phyloP scores from a whole-genome alignment of 2,329 filamentous ascomycete genomes.

The Nigrospora sphaerica region DNA sequence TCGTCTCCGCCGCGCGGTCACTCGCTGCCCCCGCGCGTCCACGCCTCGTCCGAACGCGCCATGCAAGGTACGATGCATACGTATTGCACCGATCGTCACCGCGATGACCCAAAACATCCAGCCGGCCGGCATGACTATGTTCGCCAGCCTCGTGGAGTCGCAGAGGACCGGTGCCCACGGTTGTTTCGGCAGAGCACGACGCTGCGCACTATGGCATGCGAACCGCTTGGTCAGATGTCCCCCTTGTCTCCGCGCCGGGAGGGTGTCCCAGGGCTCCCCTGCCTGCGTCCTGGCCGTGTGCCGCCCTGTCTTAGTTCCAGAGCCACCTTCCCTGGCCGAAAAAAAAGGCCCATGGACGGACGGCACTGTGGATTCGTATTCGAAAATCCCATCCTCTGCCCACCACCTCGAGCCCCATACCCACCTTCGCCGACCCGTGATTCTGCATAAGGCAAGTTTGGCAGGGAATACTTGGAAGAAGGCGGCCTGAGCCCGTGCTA shows the following conservation, averaged over 20 bases:
- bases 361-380: constrained; percentile 1
- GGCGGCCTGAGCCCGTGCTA: neutral
- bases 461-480: neutral
- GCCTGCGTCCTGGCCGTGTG: neutral
- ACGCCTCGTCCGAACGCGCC: neutral
- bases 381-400: neutral
- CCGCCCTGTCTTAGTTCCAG: neutral
- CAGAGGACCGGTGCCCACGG: neutral
- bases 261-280: neutral
- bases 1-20: neutral
- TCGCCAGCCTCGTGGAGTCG: constrained; percentile 2
- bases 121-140: neutral
- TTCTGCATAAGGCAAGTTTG: neutral
- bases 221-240: neutral
- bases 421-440: constrained; percentile 1
- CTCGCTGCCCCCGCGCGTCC: neutral
- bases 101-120: neutral
- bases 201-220: too few relatives aligned
- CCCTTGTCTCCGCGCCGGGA: neutral
- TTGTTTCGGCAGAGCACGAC: too few relatives aligned
- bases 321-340: neutral
- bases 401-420: neutral
- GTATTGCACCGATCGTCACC: neutral
- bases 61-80: constrained; percentile 3
- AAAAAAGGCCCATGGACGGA: neutral